A percentile compares a stretch with the other conserved stretches of the same genome.
These are phyloP conservation scores for Stylosanthes scabra DNA, from an alignment of 331 rosid species.

Conservation along the genomic window DNA sequence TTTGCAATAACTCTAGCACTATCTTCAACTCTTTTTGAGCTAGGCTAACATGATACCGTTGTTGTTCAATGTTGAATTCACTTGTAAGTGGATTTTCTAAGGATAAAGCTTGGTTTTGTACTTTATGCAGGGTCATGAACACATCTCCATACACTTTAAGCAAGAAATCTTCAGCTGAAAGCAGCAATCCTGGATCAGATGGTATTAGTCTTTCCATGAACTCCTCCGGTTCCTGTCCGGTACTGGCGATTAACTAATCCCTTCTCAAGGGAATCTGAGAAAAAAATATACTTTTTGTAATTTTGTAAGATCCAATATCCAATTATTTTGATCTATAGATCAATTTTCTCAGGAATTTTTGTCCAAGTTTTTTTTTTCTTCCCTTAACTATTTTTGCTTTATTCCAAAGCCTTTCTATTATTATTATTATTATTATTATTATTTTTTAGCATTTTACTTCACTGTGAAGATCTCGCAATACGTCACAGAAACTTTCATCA, in stretches of 20 bases:
- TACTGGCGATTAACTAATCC: constrained; percentile 48
- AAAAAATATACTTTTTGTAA: constrained; percentile 26
- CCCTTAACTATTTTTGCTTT: not conserved
- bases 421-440: not conserved
- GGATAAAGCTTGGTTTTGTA: constrained; percentile 32
- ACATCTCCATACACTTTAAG: constrained; percentile 61
- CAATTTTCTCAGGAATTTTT: constrained; percentile 45
- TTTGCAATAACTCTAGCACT: not conserved
- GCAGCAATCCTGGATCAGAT: constrained; percentile 55
- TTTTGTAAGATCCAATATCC: constrained; percentile 46
- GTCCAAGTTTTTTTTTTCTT: constrained; percentile 6
- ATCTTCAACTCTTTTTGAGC: not conserved
- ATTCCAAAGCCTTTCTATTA: constrained; percentile 13
- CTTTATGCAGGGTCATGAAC: constrained; percentile 53
- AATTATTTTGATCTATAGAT: constrained; percentile 51
- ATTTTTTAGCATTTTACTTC: constrained; percentile 34
- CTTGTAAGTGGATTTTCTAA: constrained; percentile 26
- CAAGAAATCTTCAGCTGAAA: constrained; percentile 57
- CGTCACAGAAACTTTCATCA: constrained; percentile 28
- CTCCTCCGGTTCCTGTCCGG: constrained; percentile 51
- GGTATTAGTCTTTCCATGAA: constrained; percentile 49
- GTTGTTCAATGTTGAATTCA: not conserved
- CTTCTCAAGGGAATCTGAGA: constrained; percentile 21
- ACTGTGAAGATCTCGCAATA: constrained; percentile 28
- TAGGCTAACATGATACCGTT: constrained; percentile 1